Evolutionary conservation across 805 yeast species (phyloP).

Genomic region (Lipomyces japonicus): DNA sequence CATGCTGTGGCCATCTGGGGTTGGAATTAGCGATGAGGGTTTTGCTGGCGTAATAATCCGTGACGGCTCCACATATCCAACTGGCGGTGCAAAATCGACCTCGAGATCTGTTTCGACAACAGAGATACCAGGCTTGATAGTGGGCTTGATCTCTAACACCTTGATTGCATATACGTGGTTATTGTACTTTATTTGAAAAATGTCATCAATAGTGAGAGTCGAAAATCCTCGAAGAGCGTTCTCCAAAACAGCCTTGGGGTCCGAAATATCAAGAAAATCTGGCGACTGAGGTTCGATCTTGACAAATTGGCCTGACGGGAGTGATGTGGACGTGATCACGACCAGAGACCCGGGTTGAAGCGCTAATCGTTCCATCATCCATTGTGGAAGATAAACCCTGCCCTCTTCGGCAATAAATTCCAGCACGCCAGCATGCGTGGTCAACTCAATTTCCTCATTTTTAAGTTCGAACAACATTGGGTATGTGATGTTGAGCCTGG

Average conservation of each 20-base stretch:
- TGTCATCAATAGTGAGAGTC: slow-evolving; percentile 77
- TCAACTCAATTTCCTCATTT: slow-evolving; percentile 57
- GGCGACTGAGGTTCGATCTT: slow-evolving; percentile 93
- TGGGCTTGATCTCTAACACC: slow-evolving; percentile 73
- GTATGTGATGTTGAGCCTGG: slow-evolving; percentile 86
- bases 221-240: slow-evolving; percentile 87
- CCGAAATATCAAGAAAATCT: slow-evolving; percentile 87
- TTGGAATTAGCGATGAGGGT: slow-evolving; percentile 11
- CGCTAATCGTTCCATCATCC: slow-evolving; percentile 85
- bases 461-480: slow-evolving; percentile 89
- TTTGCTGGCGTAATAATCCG: slow-evolving; percentile 2
- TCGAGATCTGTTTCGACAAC: slow-evolving; percentile 95
- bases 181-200: slow-evolving; percentile 81
- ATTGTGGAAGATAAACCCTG: slow-evolving; percentile 85
- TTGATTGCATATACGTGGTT: slow-evolving; percentile 71
- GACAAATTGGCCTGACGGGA: slow-evolving; percentile 83
- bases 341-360: slow-evolving; percentile 77
- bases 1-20: slow-evolving; percentile 46
- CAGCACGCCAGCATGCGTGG: slow-evolving; percentile 88
- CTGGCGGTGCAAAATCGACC: slow-evolving; percentile 98
- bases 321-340: slow-evolving; percentile 64
- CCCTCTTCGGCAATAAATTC: slow-evolving; percentile 98
- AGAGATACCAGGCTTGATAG: slow-evolving; percentile 67
- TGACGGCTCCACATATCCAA: slow-evolving; percentile 77
- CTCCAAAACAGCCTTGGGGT: slow-evolving; percentile 95